These are phyloP conservation scores for Apophysomyces ossiformis DNA, from an alignment of 371 early-diverging fungal genomes.

Conservation along the genomic window DNA sequence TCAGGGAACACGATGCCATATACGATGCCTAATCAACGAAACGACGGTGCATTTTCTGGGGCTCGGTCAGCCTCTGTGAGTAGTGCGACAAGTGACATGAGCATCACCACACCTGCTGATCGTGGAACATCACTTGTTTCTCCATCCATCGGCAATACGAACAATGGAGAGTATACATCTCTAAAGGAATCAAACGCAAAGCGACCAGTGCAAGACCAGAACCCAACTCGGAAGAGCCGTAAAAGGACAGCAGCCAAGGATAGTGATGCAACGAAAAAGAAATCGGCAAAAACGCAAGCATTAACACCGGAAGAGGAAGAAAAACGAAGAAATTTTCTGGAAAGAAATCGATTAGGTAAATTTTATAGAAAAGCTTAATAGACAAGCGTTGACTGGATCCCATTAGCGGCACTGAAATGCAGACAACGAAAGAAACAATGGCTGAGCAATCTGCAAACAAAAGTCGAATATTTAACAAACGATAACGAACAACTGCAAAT, in stretches of 20 bases:
- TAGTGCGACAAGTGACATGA: conserved; percentile 5
- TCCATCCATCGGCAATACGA: background rate
- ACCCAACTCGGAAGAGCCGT: conserved; percentile 14
- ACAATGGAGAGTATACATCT: background rate
- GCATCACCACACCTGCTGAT: conserved; percentile 3
- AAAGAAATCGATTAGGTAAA: conserved; percentile 82
- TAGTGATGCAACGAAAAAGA: conserved; percentile 24
- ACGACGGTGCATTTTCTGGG: background rate
- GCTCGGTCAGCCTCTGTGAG: background rate
- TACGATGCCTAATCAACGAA: background rate
- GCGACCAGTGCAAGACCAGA: background rate
- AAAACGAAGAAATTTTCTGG: conserved; percentile 79
- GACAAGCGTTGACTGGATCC: background rate
- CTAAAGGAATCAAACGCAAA: background rate
- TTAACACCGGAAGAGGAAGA: conserved; percentile 60
- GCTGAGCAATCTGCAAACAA: conserved; percentile 76
- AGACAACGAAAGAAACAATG: conserved; percentile 90
- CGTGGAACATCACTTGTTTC: background rate
- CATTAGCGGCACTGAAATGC: conserved; percentile 83
- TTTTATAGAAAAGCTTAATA: background rate
- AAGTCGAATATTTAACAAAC: conserved; percentile 69
- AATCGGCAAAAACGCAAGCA: conserved; percentile 24
- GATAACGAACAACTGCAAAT: conserved; percentile 77
- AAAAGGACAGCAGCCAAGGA: conserved; percentile 28
- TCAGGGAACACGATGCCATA: background rate